These are phyloP conservation scores for Geotrichum cucujoidarum DNA, from an alignment of 1,139 yeast genomes.

Conservation along the genomic window DNA sequence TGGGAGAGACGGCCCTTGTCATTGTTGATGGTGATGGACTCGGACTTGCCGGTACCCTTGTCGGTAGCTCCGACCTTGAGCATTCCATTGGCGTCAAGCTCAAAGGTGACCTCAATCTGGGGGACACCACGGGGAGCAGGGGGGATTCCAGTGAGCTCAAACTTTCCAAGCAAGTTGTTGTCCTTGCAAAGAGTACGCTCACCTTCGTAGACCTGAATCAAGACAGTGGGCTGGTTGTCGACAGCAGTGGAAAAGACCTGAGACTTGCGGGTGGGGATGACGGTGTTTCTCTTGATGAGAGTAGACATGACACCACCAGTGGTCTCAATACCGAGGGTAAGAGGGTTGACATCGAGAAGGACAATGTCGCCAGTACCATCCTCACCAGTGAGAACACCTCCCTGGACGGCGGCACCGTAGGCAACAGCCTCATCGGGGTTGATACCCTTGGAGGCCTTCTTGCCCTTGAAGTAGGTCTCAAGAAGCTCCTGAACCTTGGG, in stretches of 20 bases:
- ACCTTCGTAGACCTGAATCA: slow-evolving; percentile 95
- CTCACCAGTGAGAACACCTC: slow-evolving; percentile 91
- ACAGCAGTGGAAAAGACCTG: slow-evolving; percentile 96
- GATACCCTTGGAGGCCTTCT: slow-evolving; percentile 91
- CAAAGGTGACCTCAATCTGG: slow-evolving; percentile 93
- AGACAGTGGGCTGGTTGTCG: slow-evolving; percentile 95
- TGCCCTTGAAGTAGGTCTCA: slow-evolving; percentile 83
- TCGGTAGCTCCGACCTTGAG: slow-evolving; percentile 90
- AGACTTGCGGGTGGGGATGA: slow-evolving; percentile 94
- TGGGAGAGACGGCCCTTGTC: slow-evolving; percentile 94
- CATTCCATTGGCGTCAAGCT: slow-evolving; percentile 92
- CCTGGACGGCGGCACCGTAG: slow-evolving; percentile 96
- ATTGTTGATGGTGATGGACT: slow-evolving; percentile 89
- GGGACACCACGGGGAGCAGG: slow-evolving; percentile 99
- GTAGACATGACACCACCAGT: slow-evolving; percentile 98
- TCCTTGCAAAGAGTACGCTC: slow-evolving; percentile 95
- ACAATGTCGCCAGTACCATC: slow-evolving; percentile 77
- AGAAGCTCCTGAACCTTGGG: slow-evolving; percentile 92
- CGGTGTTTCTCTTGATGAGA: slow-evolving; percentile 92
- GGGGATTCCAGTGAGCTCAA: slow-evolving; percentile 91
- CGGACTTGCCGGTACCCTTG: slow-evolving; percentile 95
- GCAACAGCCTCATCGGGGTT: slow-evolving; percentile 98
- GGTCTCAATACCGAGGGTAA: slow-evolving; percentile 93
- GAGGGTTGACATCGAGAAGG: slow-evolving; percentile 87
- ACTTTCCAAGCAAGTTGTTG: slow-evolving; percentile 92